These are phyloP conservation scores for Andrographis paniculata DNA, from an alignment of 305 asterid genomes.

Conservation along the genomic window DNA sequence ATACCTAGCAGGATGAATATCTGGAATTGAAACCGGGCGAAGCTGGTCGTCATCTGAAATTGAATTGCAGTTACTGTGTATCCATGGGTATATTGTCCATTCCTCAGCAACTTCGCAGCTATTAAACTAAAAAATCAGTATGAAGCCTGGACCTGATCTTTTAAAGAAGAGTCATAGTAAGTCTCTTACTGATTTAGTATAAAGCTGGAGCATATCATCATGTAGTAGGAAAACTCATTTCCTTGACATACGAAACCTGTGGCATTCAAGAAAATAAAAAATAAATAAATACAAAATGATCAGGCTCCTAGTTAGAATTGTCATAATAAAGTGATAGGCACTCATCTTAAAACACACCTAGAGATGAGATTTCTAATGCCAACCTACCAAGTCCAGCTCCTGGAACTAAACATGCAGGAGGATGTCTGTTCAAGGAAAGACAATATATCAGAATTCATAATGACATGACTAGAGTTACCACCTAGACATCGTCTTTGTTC, in stretches of 20 bases:
- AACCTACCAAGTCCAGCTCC: slow-evolving; percentile 99
- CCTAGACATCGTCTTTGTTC: slow-evolving; percentile 1
- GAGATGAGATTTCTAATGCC: slow-evolving; percentile 87
- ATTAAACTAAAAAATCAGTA: slow-evolving; percentile 19
- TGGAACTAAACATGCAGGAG: slow-evolving; percentile 90
- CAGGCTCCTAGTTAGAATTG: slow-evolving; percentile 15
- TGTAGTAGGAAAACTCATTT: slow-evolving; percentile 95
- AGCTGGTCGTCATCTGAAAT: slow-evolving; percentile 84
- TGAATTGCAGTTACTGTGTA: slow-evolving; percentile 91
- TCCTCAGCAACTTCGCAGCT: slow-evolving; percentile 64
- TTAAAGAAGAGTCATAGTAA: slow-evolving; percentile 14
- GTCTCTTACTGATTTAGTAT: slow-evolving; percentile 73
- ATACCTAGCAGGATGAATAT: slow-evolving; percentile 95
- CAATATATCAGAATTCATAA: slow-evolving; percentile 25
- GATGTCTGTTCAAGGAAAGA: slow-evolving; percentile 35
- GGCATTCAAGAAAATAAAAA: too few relatives aligned
- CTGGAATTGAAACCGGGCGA: slow-evolving; percentile 81
- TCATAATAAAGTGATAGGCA: slow-evolving; percentile 10
- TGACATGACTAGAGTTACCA: slow-evolving; percentile 16
- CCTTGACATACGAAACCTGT: slow-evolving; percentile 95
- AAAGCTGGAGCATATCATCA: slow-evolving; percentile 99
- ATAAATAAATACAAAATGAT: slow-evolving; percentile 14
- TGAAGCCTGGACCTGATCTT: slow-evolving; percentile 17
- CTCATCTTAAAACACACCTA: slow-evolving; percentile 44
- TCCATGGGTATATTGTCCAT: slow-evolving; percentile 98